Evolutionary conservation across 495 filamentous ascomycete genomes (phyloP).

Genomic region (Hypomontagnella monticulosa): DNA sequence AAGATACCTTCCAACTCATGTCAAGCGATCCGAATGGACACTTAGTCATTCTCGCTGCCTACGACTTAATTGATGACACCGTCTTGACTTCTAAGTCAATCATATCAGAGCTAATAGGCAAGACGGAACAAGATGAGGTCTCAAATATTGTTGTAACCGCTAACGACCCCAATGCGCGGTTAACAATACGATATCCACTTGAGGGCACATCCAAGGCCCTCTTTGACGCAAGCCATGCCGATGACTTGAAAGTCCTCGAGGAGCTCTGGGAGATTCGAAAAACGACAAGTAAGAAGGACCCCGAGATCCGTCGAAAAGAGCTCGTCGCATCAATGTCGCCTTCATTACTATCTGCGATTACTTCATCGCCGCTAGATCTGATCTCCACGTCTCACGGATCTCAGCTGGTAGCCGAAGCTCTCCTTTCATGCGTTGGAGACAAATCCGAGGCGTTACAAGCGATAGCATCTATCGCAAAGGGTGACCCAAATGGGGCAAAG

Average conservation of each 20-base stretch:
- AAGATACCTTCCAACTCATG: conserved; percentile 84
- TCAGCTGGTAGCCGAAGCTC: conserved; percentile 83
- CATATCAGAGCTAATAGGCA: conserved; percentile 81
- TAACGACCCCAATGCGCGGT: conserved; percentile 76
- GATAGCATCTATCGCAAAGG: conserved; percentile 73
- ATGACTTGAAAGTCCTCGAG: conserved; percentile 70
- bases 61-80: conserved; percentile 93
- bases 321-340: conserved; percentile 74
- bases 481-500: conserved; percentile 62
- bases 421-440: conserved; percentile 79
- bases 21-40: conserved; percentile 81
- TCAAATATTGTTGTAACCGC: conserved; percentile 71
- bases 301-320: conserved; percentile 76
- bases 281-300: conserved; percentile 90
- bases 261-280: conserved; percentile 80
- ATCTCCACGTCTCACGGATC: conserved; percentile 81
- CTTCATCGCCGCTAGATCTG: conserved; percentile 70
- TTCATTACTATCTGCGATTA: conserved; percentile 75
- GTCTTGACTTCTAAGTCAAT: conserved; percentile 85
- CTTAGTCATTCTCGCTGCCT: conserved; percentile 80
- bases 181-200: conserved; percentile 85
- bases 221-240: conserved; percentile 66
- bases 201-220: conserved; percentile 75
- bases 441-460: conserved; percentile 74
- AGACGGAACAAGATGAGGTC: conserved; percentile 65